phyloP scores from a whole-genome alignment of 306 rosid species.

The Prosopis cineraria region DNA sequence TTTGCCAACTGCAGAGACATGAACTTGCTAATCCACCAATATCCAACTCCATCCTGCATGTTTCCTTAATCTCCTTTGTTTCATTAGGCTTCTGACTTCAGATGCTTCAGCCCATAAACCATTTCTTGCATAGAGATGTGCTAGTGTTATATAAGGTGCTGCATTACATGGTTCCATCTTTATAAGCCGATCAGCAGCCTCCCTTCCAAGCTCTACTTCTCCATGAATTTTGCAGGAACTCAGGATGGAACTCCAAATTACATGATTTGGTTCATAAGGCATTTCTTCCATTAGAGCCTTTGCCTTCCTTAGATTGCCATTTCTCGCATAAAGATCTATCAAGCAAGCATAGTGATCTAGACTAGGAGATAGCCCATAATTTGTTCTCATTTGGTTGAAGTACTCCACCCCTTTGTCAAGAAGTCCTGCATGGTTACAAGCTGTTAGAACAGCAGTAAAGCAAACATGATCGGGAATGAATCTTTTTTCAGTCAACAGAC shows the following conservation, averaged over 20 bases:
- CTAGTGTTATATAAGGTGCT: constrained; percentile 56
- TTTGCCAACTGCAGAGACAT: constrained; percentile 51
- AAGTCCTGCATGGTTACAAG: constrained; percentile 66
- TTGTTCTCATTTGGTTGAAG: constrained; percentile 53
- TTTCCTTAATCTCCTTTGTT: constrained; percentile 43
- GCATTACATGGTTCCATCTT: constrained; percentile 58
- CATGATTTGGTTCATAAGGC: constrained; percentile 61
- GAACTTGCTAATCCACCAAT: constrained; percentile 43
- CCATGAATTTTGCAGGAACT: constrained; percentile 59
- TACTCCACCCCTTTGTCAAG: constrained; percentile 57
- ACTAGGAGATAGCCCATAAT: constrained; percentile 46
- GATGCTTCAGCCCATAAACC: constrained; percentile 61
- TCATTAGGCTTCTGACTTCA: constrained; percentile 54
- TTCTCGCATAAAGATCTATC: constrained; percentile 71
- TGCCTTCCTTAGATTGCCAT: constrained; percentile 57
- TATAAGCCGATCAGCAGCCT: constrained; percentile 55
- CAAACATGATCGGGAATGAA: constrained; percentile 56
- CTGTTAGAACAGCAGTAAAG: constrained; percentile 63
- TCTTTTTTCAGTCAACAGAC: constrained; percentile 40
- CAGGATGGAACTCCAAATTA: constrained; percentile 64
- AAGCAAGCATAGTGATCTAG: constrained; percentile 70
- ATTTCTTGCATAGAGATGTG: constrained; percentile 58
- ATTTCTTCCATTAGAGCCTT: constrained; percentile 57
- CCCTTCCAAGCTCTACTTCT: constrained; percentile 60
- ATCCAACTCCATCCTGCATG: constrained; percentile 58